These are phyloP conservation scores for Metschnikowia kunwiensis DNA, from an alignment of 805 yeast species.

Conservation along the genomic window DNA sequence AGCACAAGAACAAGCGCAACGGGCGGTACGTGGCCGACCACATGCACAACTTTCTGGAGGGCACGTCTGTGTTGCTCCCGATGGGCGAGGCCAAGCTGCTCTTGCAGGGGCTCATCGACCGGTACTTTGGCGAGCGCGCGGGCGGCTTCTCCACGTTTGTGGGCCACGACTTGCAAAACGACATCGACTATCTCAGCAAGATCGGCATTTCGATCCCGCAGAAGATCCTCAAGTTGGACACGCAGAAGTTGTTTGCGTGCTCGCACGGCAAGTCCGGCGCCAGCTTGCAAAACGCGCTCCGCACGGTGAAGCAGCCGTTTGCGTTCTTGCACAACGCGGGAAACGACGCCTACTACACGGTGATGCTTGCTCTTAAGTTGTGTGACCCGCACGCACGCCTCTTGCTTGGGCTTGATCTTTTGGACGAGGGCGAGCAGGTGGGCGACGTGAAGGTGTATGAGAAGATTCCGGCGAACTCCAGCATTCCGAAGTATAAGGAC, in stretches of 20 bases:
- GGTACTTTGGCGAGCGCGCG: constrained; percentile 13
- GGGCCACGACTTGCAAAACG: constrained; percentile 16
- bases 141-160: constrained; percentile 19
- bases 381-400: constrained; percentile 20
- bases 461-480: constrained; percentile 3
- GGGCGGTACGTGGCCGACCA: constrained; percentile 23
- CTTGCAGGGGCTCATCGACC: constrained; percentile 11
- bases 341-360: constrained; percentile 27
- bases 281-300: constrained; percentile 21
- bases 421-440: constrained; percentile 2
- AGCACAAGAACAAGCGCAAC: constrained; percentile 16
- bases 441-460: constrained; percentile 7
- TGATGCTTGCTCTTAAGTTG: constrained; percentile 22
- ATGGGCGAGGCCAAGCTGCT: constrained; percentile 11
- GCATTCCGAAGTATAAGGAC: not conserved
- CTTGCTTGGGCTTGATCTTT: constrained; percentile 4
- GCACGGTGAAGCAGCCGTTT: constrained; percentile 20
- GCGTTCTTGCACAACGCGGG: constrained; percentile 26
- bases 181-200: constrained; percentile 12
- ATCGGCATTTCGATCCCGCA: constrained; percentile 11
- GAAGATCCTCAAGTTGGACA: constrained; percentile 16
- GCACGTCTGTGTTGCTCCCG: constrained; percentile 17
- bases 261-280: constrained; percentile 19
- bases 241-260: constrained; percentile 15
- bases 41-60: constrained; percentile 20